A percentile compares a stretch with the other conserved stretches of the same genome.
phyloP scores from a whole-genome alignment of 2,329 filamentous ascomycete species.

The Lecanoromycetidae sp. region DNA sequence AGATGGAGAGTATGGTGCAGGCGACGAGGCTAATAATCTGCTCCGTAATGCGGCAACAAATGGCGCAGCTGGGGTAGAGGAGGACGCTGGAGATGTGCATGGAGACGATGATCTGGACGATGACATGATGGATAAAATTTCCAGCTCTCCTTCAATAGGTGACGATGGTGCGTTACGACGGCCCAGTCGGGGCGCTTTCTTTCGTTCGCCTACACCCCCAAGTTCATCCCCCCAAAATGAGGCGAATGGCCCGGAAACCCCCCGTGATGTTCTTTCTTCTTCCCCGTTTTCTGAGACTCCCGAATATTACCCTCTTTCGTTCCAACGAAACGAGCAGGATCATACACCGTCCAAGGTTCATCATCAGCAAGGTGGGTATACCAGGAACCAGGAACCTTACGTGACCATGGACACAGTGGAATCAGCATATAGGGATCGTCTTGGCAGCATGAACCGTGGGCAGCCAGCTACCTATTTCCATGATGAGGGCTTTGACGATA shows the following conservation, averaged over 20 bases:
- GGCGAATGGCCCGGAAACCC: conserved; percentile 23
- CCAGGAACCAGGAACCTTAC: conserved; percentile 10
- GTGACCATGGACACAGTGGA: conserved; percentile 14
- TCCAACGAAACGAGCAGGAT: conserved; percentile 18
- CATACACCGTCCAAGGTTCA: conserved; percentile 30
- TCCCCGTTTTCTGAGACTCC: conserved; percentile 24
- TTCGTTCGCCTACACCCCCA: conserved; percentile 27
- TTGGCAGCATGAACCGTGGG: conserved; percentile 13
- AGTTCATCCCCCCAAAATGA: conserved; percentile 21
- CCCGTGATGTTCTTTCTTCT: conserved; percentile 21
- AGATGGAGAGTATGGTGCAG: conserved; percentile 22
- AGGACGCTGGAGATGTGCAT: conserved; percentile 51
- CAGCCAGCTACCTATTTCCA: conserved; percentile 5
- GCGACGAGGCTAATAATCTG: conserved; percentile 4
- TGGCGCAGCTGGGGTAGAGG: conserved; percentile 32
- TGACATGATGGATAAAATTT: conserved; percentile 97
- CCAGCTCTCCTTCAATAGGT: conserved; percentile 85
- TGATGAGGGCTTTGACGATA: conserved; percentile 2
- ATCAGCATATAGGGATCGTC: conserved; percentile 14
- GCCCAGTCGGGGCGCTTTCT: conserved; percentile 32
- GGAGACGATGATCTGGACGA: conserved; percentile 63
- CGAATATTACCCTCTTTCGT: conserved; percentile 20
- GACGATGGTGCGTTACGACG: conserved; percentile 71
- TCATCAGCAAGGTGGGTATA: conserved; percentile 42
- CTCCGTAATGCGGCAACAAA: conserved; percentile 12